Evolutionary conservation across 2,329 filamentous ascomycete species (phyloP).

Genomic region (Stagonosporopsis cucurbitacearum): DNA sequence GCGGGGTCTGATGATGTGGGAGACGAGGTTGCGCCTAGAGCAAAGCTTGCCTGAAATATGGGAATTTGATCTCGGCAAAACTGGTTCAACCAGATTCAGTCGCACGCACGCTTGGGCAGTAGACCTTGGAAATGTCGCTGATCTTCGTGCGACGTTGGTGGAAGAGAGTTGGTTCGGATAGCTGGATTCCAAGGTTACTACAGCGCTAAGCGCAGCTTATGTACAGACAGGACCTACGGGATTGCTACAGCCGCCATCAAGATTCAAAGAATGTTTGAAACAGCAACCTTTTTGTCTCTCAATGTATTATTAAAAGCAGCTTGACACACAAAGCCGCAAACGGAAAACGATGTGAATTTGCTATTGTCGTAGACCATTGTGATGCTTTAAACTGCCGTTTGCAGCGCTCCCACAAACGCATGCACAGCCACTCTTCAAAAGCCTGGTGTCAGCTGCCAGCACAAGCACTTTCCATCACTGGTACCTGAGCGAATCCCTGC

Average conservation of each 20-base stretch:
- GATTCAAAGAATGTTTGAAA: not conserved
- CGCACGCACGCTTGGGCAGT: not conserved
- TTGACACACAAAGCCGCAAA: not conserved
- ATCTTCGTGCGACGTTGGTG: slow-evolving; percentile 16
- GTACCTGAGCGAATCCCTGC: not conserved
- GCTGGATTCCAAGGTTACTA: slow-evolving; percentile 5
- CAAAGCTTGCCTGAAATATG: not conserved
- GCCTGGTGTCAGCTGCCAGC: not conserved
- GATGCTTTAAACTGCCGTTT: not conserved
- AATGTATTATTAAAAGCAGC: not conserved
- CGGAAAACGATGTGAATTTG: not conserved
- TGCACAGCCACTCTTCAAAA: not conserved
- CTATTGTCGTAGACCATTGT: not conserved
- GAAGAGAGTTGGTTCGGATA: slow-evolving; percentile 18
- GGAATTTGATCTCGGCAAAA: slow-evolving; percentile 15
- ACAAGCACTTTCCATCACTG: not conserved
- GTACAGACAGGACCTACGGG: not conserved
- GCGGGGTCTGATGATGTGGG: not conserved
- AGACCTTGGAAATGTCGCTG: slow-evolving; percentile 18
- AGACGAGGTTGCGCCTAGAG: not conserved
- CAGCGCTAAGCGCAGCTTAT: not conserved
- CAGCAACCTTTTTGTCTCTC: not conserved
- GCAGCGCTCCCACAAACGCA: not conserved
- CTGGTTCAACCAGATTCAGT: slow-evolving; percentile 12
- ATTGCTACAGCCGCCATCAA: not conserved